Evolutionary conservation across 768 basidiomycete genomes (phyloP), one percentile per base, ranked within the genome.

Genomic region (Podaxis carcinomalis): DNA sequence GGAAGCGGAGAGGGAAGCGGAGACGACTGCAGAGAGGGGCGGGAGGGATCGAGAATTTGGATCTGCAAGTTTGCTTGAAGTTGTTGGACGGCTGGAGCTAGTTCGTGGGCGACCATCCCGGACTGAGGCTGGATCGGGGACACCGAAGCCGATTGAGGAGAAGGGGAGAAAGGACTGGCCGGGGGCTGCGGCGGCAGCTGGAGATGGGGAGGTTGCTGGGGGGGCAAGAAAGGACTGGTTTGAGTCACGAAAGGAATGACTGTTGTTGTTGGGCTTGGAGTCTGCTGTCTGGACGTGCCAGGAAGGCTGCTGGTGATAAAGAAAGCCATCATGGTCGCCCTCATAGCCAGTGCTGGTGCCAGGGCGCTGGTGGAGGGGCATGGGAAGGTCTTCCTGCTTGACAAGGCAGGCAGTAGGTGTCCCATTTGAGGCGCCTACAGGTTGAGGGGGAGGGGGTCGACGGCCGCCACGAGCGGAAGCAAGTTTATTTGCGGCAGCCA

Each of bases 281-380:
- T 58, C 47, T n/a, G 46, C 9, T 13, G 47, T 11, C 27, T 58
- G 56, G 19, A 57, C 56, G 37, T 57, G 57, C 57, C 51, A 52
- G 25, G 58, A 59, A 5, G 58, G 51, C 10, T 59, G 63, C n/a
- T 70, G 66, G 49, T 74, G 70, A 59, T 75, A 74, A 9, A 72
- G 58, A 62, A 75, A 68, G 25, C 69, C 67, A 55, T 66, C 64
- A 49, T 70, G 73, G 59, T 75, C 77, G 47, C 80, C 84, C 66
- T 90, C 88, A 74, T 90, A 90, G 7, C 88, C 89, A 4, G 85
- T 85, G 68, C 80, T 85, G 3, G 88, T 89, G n/a, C 87, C 88
- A 0, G 89, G 89, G 40, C 88, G 83, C 67, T 78, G 81, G 63
- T 82, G 70, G 37, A 73, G 63, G 27, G 72, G 63, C 27, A 74